Base-by-base conservation (phyloP, 140 eudicot species). In the Flaveria floridana region DNA sequence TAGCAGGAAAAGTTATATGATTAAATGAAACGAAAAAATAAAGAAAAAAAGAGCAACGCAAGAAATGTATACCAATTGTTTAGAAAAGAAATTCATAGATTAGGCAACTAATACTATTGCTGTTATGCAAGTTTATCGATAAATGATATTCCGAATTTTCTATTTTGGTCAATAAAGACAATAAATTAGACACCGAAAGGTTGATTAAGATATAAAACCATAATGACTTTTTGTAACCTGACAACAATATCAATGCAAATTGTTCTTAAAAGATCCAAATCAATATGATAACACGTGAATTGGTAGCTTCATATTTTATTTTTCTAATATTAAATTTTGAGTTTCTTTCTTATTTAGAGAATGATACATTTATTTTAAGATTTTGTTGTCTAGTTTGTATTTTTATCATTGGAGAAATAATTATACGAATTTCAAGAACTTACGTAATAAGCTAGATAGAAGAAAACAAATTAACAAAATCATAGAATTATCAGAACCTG, bases 161-260 rank as follows among this genome's bases (percentile, higher is more conserved):
- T 13, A 13, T 61, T 25, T 61, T 61, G 26, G 67, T 26, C 25
- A 61, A 61, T 61, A 4, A 18, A 61, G 42, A 61, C 67, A 61
- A 26, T 61, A 61, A 61, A 13, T 25, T 61, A 25, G 67, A 61
- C 42, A 61, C 67, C 67, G 67, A 61, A 61, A 61, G 42, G 42
- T 25, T 61, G 42, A 25, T 61, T 61, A 3, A 61, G 67, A 61
- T 39, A 61, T 61, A 11, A 61, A 4, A 58, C 21, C 37, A 21
- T 58, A 11, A 2, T 58, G 65, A 58, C 11, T 58, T 58, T 58
- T 58, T 20, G 5, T 21, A 58, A 3, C 37, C 65, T 21, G 21
- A 58, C 11, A 58, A 61, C 67, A 25, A 20, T 57, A 20, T 57
- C 28, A 57, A 11, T 61, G 66, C 26, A 25, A 13, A 12, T 61